phyloP scores from a whole-genome alignment of 2,329 filamentous ascomycete species.

The Xylariaceae sp. region DNA sequence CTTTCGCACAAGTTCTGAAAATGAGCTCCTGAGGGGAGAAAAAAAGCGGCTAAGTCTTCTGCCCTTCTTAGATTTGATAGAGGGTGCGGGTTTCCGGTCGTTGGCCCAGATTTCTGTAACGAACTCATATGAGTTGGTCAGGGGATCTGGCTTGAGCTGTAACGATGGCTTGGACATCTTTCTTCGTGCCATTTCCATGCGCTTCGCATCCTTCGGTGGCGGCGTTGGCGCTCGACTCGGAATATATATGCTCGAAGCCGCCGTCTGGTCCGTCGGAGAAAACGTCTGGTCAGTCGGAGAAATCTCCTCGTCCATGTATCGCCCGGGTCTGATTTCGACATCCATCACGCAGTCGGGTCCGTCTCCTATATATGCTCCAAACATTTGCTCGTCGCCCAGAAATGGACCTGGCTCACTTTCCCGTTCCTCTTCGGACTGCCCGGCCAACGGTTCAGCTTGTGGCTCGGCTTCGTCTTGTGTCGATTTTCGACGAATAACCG shows the following conservation, averaged over 20 bases:
- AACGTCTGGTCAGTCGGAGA: constrained; percentile 20
- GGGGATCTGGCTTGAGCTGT: constrained; percentile 15
- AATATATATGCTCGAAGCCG: constrained; percentile 20
- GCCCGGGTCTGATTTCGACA: constrained; percentile 27
- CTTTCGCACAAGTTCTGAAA: constrained; percentile 20
- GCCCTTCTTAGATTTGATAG: constrained; percentile 10
- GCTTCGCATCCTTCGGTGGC: constrained; percentile 32
- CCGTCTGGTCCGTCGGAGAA: background rate
- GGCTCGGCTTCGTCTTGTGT: constrained; percentile 17
- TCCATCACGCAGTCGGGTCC: constrained; percentile 40
- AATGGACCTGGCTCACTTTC: constrained; percentile 25
- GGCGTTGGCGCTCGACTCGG: constrained; percentile 32
- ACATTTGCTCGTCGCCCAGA: constrained; percentile 25
- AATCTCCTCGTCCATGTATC: constrained; percentile 11
- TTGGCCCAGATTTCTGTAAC: constrained; percentile 28
- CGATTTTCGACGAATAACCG: constrained; percentile 24
- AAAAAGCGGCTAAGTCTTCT: constrained; percentile 26
- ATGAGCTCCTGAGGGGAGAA: constrained; percentile 23
- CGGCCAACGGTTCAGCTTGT: background rate
- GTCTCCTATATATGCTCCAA: constrained; percentile 34
- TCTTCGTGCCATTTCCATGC: constrained; percentile 25
- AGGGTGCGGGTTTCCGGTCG: constrained; percentile 7
- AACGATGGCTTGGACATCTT: constrained; percentile 28
- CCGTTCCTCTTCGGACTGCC: background rate
- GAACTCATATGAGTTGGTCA: constrained; percentile 21